phyloP scores from a whole-genome alignment of 2,329 filamentous ascomycete species.

The Verticillium tricorpus region DNA sequence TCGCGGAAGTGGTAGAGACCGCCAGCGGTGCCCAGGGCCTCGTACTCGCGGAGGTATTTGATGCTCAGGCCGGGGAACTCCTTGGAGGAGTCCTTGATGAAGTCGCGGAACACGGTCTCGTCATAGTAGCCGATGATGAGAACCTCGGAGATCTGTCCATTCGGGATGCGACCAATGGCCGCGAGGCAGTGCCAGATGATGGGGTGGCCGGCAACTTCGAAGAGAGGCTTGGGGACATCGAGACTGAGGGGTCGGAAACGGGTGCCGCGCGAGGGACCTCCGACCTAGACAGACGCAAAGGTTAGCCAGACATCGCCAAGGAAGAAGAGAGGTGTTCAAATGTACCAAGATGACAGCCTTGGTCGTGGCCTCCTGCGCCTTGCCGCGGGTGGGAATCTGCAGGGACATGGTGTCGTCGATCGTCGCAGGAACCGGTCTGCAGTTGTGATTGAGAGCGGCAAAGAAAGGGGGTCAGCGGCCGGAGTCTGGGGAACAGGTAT shows the following conservation, averaged over 20 bases:
- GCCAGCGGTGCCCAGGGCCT: slow-evolving; percentile 90
- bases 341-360: slow-evolving; percentile 92
- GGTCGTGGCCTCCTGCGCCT: slow-evolving; percentile 57
- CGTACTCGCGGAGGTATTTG: slow-evolving; percentile 96
- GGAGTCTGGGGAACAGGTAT: background rate
- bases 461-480: slow-evolving; percentile 1
- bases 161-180: slow-evolving; percentile 83
- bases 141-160: slow-evolving; percentile 79
- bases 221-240: slow-evolving; percentile 96
- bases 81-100: slow-evolving; percentile 85
- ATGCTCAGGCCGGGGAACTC: slow-evolving; percentile 86
- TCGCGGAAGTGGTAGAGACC: slow-evolving; percentile 99
- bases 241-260: slow-evolving; percentile 92
- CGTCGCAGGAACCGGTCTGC: background rate
- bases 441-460: background rate
- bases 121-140: slow-evolving; percentile 99
- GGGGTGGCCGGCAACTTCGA: slow-evolving; percentile 95
- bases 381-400: slow-evolving; percentile 50
- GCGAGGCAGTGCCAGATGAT: slow-evolving; percentile 98
- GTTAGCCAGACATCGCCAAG: slow-evolving; percentile 12
- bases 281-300: slow-evolving; percentile 58
- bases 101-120: slow-evolving; percentile 93
- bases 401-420: slow-evolving; percentile 41
- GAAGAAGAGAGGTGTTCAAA: slow-evolving; percentile 9
- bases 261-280: slow-evolving; percentile 91